Percentiles rank a stretch among this genome's conserved stretches.
Evolutionary conservation across 257 asterid genomes (phyloP).

Genomic region (Verbena officinalis): DNA sequence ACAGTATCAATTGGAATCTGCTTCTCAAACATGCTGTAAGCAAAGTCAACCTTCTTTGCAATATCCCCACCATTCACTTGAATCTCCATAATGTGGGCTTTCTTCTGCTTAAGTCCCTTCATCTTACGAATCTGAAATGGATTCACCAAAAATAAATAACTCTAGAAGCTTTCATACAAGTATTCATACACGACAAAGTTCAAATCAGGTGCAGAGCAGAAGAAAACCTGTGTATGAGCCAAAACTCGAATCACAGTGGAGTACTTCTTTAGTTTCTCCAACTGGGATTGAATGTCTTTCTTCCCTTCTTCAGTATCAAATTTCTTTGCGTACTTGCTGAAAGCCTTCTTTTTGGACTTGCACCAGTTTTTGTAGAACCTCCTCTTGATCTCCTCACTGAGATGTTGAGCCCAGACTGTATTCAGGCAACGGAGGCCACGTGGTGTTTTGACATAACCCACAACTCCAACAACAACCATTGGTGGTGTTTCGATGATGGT

Average conservation of each 20-base stretch:
- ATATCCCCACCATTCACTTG: constrained; percentile 82
- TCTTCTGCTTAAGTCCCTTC: constrained; percentile 88
- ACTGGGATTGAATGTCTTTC: constrained; percentile 57
- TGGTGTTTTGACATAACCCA: constrained; percentile 80
- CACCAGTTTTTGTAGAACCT: constrained; percentile 82
- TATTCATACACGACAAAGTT: no score
- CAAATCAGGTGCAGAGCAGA: neutral
- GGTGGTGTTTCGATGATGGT: constrained; percentile 83
- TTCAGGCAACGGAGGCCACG: constrained; percentile 74
- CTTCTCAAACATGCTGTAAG: constrained; percentile 73
- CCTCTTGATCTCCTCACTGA: constrained; percentile 74
- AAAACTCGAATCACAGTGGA: constrained; percentile 67
- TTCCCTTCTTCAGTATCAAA: constrained; percentile 63
- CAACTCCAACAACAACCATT: constrained; percentile 78
- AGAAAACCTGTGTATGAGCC: constrained; percentile 79
- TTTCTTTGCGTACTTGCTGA: constrained; percentile 66
- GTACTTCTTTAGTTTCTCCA: constrained; percentile 79
- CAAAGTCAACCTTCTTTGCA: constrained; percentile 75
- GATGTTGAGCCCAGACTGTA: constrained; percentile 87
- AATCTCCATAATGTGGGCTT: constrained; percentile 86
- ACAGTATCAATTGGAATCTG: constrained; percentile 81
- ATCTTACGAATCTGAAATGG: constrained; percentile 63
- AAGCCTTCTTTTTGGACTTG: constrained; percentile 77
- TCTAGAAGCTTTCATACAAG: no score
- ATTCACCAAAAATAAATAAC: no score